Evolutionary conservation across 495 filamentous ascomycete genomes (phyloP).

Genomic region (Neurospora sp.): DNA sequence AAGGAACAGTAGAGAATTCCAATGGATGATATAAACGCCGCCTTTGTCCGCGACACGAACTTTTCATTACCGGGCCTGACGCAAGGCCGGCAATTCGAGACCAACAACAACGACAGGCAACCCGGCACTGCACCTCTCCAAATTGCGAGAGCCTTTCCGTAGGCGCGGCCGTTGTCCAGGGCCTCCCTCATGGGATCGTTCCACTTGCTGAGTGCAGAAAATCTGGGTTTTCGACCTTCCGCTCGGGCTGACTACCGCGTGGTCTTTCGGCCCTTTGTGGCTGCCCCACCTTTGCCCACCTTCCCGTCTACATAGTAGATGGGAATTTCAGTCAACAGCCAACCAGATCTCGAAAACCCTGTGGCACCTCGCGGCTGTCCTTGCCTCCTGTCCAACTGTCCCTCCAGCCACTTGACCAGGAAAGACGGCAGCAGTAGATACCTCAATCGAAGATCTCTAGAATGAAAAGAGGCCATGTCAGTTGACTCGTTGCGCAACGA

Average conservation of each 20-base stretch:
- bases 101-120: not conserved
- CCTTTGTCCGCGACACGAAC: not conserved
- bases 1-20: not conserved
- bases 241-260: not conserved
- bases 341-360: not conserved
- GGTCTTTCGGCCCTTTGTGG: not conserved
- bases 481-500: not conserved
- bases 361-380: not conserved
- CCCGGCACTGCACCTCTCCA: not conserved
- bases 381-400: not conserved
- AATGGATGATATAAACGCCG: not conserved
- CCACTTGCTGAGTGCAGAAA: not conserved
- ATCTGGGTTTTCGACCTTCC: not conserved
- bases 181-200: not conserved
- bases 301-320: not conserved
- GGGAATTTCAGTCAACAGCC: not conserved
- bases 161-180: not conserved
- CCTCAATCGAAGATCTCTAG: not conserved
- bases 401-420: not conserved
- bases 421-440: not conserved
- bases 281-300: slow-evolving; percentile 1
- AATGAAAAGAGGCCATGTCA: not conserved
- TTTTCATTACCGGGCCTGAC: not conserved
- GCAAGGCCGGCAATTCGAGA: not conserved
- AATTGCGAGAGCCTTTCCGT: not conserved